A percentile compares a stretch with the other conserved stretches of the same genome.
These are phyloP conservation scores for Phialocephala sp. DNA, from an alignment of 2,329 filamentous ascomycete species.

Conservation along the genomic window DNA sequence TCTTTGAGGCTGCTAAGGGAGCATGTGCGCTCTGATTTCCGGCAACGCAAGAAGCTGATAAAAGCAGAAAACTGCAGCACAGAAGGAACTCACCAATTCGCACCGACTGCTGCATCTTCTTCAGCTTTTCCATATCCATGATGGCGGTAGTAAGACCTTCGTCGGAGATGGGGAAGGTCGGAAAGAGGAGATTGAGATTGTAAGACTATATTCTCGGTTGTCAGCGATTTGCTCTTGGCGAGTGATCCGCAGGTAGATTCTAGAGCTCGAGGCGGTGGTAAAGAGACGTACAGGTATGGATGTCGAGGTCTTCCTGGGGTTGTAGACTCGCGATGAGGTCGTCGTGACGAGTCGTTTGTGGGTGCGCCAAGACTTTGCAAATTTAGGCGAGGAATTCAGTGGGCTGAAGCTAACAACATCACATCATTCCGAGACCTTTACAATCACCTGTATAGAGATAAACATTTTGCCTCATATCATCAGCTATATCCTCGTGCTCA, in stretches of 20 bases:
- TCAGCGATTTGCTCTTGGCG: slow-evolving; percentile 15
- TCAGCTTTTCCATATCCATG: slow-evolving; percentile 72
- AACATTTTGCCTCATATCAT: background rate
- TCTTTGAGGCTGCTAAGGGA: slow-evolving; percentile 10
- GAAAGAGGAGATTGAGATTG: slow-evolving; percentile 16
- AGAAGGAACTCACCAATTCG: slow-evolving; percentile 47
- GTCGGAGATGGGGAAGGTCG: slow-evolving; percentile 33
- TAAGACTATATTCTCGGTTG: slow-evolving; percentile 13
- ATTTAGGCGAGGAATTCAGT: slow-evolving; percentile 6
- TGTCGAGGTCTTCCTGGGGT: slow-evolving; percentile 25
- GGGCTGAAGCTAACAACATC: background rate
- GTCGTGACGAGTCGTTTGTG: slow-evolving; percentile 18
- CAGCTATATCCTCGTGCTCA: background rate
- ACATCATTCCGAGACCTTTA: background rate
- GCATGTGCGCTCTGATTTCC: slow-evolving; percentile 18
- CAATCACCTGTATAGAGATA: background rate
- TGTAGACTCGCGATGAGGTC: slow-evolving; percentile 17
- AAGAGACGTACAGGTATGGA: slow-evolving; percentile 23
- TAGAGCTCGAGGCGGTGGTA: background rate
- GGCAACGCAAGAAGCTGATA: slow-evolving; percentile 6
- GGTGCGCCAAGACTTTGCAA: slow-evolving; percentile 15
- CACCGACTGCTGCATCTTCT: slow-evolving; percentile 68
- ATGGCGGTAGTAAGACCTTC: slow-evolving; percentile 47
- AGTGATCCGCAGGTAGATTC: slow-evolving; percentile 12
- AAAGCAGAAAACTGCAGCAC: background rate